These are phyloP conservation scores for Spergularia bocconei DNA, from an alignment of 148 eudicot species.

Conservation along the genomic window DNA sequence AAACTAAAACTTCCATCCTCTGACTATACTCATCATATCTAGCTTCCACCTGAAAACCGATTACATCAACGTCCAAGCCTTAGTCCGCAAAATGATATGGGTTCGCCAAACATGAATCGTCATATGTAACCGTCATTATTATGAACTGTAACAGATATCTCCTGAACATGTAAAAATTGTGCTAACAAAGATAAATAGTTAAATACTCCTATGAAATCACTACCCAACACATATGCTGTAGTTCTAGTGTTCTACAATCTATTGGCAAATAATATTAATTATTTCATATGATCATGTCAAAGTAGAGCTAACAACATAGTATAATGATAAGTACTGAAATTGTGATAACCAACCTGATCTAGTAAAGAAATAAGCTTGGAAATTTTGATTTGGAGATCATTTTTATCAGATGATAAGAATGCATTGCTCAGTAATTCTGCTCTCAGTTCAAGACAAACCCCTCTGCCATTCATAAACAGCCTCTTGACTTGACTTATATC, in stretches of 20 bases:
- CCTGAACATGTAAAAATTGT: too few relatives aligned
- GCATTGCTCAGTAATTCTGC: constrained; percentile 49
- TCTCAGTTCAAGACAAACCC: constrained; percentile 49
- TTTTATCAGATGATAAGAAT: constrained; percentile 44
- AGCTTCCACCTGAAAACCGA: constrained; percentile 49
- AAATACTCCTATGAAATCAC: too few relatives aligned
- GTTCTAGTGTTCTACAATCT: too few relatives aligned
- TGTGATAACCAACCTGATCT: constrained; percentile 62
- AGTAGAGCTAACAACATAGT: neutral
- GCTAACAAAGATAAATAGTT: too few relatives aligned
- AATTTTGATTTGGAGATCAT: constrained; percentile 51
- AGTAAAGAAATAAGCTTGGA: constrained; percentile 72
- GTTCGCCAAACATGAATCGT: neutral
- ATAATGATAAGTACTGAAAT: neutral
- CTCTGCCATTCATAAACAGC: constrained; percentile 46
- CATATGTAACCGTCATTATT: neutral
- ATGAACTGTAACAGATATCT: too few relatives aligned
- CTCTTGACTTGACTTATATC: constrained; percentile 47
- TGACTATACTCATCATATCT: constrained; percentile 62
- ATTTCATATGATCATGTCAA: constrained; percentile 2
- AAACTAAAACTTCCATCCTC: constrained; percentile 56
- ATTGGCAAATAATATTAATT: neutral
- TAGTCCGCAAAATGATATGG: neutral
- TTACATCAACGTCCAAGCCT: neutral
- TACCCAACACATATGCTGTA: too few relatives aligned